phyloP scores from a whole-genome alignment of 345 rosid species.

The Kandelia obovata region DNA sequence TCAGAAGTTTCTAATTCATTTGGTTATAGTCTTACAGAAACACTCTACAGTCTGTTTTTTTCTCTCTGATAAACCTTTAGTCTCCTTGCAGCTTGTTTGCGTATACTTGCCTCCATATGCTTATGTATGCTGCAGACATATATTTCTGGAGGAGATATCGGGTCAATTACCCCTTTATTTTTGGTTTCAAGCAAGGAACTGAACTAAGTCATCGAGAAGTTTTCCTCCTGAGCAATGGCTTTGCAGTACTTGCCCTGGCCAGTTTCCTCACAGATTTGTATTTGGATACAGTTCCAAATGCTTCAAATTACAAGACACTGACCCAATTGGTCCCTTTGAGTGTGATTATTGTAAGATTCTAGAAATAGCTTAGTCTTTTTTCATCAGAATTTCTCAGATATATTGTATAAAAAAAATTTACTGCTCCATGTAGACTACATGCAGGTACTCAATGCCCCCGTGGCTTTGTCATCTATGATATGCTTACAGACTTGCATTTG shows the following conservation, averaged over 20 bases:
- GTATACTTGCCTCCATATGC: constrained; percentile 57
- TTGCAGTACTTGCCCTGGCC: constrained; percentile 51
- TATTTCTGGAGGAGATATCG: constrained; percentile 68
- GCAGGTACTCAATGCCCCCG: no score
- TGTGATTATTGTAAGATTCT: constrained; percentile 45
- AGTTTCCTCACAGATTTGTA: constrained; percentile 58
- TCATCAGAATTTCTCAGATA: neutral
- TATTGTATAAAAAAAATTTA: neutral
- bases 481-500: neutral
- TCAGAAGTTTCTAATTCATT: neutral
- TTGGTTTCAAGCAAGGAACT: constrained; percentile 70
- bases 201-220: constrained; percentile 59
- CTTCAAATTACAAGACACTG: constrained; percentile 37
- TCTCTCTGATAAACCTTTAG: constrained; percentile 6
- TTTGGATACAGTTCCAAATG: constrained; percentile 43
- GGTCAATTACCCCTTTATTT: constrained; percentile 67
- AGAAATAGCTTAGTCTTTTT: constrained; percentile 7
- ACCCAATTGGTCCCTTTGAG: constrained; percentile 58
- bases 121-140: constrained; percentile 50
- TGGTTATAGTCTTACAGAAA: neutral
- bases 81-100: constrained; percentile 59
- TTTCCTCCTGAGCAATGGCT: constrained; percentile 57
- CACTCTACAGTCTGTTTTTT: neutral
- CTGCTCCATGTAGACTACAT: neutral
- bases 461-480: no score